A percentile compares a stretch with the other conserved stretches of the same genome.
phyloP scores from a whole-genome alignment of 2,329 filamentous ascomycete genomes.

The Exophiala dermatitidis region DNA sequence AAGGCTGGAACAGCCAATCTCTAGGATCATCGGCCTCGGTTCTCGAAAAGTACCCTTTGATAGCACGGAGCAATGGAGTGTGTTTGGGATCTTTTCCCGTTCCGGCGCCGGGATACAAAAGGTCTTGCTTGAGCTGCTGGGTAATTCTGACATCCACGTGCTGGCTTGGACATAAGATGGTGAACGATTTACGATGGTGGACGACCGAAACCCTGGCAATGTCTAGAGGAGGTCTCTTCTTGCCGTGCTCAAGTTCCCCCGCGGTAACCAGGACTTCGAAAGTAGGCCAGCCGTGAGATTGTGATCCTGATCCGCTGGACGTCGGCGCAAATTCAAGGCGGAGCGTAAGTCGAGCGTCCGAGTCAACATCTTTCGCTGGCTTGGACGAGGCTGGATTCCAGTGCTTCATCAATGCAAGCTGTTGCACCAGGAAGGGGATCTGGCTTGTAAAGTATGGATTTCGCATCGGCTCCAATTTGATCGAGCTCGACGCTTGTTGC shows the following conservation, averaged over 20 bases:
- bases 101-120: conserved; percentile 7
- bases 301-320: not conserved
- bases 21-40: conserved; percentile 2
- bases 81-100: not conserved
- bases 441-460: conserved; percentile 4
- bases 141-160: conserved; percentile 10
- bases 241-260: not conserved
- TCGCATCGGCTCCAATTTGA: not conserved
- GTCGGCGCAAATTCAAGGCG: conserved; percentile 12
- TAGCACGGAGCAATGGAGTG: not conserved
- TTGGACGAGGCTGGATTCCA: not conserved
- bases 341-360: conserved; percentile 3
- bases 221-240: conserved; percentile 5
- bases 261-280: conserved; percentile 15
- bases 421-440: conserved; percentile 8
- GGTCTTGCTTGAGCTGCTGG: conserved; percentile 12
- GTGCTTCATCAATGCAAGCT: conserved; percentile 6
- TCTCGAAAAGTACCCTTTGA: conserved; percentile 6
- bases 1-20: conserved; percentile 18
- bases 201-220: conserved; percentile 13
- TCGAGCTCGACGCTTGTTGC: not conserved
- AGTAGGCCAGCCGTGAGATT: conserved; percentile 1
- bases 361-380: not conserved
- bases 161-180: conserved; percentile 8
- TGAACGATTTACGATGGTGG: conserved; percentile 7